Conservation (phyloP, 2,329 filamentous ascomycete species). For the Fusarium nanum region DNA sequence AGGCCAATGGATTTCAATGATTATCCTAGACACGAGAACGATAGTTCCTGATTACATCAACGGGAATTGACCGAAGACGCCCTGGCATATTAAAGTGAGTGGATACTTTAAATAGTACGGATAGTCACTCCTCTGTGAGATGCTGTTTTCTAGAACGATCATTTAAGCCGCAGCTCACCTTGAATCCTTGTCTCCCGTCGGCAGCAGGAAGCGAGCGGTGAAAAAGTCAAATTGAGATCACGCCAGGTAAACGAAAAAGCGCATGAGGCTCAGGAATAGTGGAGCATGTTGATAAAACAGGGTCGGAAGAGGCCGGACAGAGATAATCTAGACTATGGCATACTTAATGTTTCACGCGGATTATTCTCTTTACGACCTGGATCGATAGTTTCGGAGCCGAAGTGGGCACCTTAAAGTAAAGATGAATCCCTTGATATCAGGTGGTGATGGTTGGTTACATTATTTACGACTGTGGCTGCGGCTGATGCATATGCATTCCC, state of each 20-base stretch:
- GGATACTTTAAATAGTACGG: constrained; percentile 11
- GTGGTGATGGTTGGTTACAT: background rate
- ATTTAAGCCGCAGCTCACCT: constrained; percentile 23
- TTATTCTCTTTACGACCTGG: constrained; percentile 20
- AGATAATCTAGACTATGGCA: too few species aligned
- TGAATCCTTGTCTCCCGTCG: constrained; percentile 15
- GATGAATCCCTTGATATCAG: constrained; percentile 10
- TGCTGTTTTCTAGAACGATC: constrained; percentile 29
- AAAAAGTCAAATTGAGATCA: constrained; percentile 26
- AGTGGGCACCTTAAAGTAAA: constrained; percentile 24
- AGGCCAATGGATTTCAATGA: background rate
- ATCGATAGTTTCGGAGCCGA: constrained; percentile 34
- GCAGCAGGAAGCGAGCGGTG: constrained; percentile 36
- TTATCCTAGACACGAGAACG: background rate
- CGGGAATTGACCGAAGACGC: constrained; percentile 42
- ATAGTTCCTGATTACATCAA: constrained; percentile 8
- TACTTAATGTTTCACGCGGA: constrained; percentile 8
- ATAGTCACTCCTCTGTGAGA: constrained; percentile 3
- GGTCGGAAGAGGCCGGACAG: constrained; percentile 42
- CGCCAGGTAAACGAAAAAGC: constrained; percentile 33
- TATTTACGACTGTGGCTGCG: constrained; percentile 21
- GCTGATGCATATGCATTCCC: background rate
- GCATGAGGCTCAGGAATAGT: constrained; percentile 17
- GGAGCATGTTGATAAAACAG: constrained; percentile 18
- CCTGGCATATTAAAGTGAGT: constrained; percentile 16